These are phyloP conservation scores for Trifolium subterraneum DNA, from an alignment of 306 rosid species.

Conservation along the genomic window DNA sequence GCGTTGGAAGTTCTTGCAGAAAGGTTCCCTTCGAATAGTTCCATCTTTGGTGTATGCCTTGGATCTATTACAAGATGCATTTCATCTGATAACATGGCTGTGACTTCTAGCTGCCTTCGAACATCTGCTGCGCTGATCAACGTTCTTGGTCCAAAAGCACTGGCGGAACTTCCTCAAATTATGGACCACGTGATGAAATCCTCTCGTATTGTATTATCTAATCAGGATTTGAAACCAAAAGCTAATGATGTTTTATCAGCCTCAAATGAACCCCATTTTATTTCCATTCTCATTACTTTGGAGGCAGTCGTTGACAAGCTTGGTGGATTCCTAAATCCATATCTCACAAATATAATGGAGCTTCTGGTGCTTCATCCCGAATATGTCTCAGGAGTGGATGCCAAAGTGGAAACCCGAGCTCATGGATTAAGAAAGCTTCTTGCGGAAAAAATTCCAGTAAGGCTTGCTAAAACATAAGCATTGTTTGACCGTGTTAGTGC, in stretches of 20 bases:
- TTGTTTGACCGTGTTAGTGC: constrained; percentile 7
- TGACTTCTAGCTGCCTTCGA: constrained; percentile 76
- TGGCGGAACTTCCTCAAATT: constrained; percentile 76
- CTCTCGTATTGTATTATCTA: constrained; percentile 48
- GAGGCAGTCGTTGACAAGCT: constrained; percentile 86
- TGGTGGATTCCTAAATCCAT: constrained; percentile 83
- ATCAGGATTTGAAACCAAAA: constrained; percentile 45
- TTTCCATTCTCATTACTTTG: constrained; percentile 65
- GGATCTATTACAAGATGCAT: constrained; percentile 61
- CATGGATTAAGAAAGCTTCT: constrained; percentile 67
- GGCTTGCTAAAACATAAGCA: constrained; percentile 41
- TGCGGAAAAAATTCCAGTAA: constrained; percentile 80
- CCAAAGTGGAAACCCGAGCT: constrained; percentile 66
- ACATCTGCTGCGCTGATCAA: constrained; percentile 74
- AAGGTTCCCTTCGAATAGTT: constrained; percentile 60
- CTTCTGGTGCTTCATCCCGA: constrained; percentile 72
- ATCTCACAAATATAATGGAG: constrained; percentile 70
- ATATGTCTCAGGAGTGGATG: constrained; percentile 58
- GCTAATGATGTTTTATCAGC: constrained; percentile 40
- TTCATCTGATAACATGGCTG: constrained; percentile 47
- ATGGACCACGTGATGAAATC: constrained; percentile 73
- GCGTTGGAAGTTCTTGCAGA: constrained; percentile 83
- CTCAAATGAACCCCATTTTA: constrained; percentile 55
- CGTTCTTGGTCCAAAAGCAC: constrained; percentile 81
- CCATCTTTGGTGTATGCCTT: constrained; percentile 66